A percentile compares a stretch with the other conserved stretches of the same genome.
Evolutionary conservation across 2,329 filamentous ascomycete species (phyloP).

Genomic region (Trichophyton simii): DNA sequence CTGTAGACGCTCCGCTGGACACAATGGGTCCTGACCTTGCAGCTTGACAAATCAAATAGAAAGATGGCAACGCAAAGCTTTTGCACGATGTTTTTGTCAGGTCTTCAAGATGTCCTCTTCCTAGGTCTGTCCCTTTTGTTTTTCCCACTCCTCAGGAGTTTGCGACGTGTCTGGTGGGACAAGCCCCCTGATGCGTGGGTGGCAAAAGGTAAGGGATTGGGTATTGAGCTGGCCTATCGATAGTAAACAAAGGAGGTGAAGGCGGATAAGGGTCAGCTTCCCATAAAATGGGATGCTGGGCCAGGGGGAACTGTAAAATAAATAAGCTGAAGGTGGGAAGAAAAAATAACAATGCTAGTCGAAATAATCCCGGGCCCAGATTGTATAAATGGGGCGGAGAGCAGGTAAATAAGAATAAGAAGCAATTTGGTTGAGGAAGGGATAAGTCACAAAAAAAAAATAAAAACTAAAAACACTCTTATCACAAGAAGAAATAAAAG

Average conservation of each 20-base stretch:
- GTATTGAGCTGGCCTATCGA: constrained; percentile 1
- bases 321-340: background rate
- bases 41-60: background rate
- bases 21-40: background rate
- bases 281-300: background rate
- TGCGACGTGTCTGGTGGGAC: constrained; percentile 12
- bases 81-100: background rate
- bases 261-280: background rate
- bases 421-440: constrained; percentile 7
- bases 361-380: constrained; percentile 4
- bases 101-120: background rate
- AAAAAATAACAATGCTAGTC: background rate
- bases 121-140: background rate
- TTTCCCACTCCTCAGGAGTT: constrained; percentile 7
- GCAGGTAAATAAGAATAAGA: constrained; percentile 6
- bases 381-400: constrained; percentile 3
- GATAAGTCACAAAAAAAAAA: constrained; percentile 7
- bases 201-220: constrained; percentile 10
- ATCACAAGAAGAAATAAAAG: constrained; percentile 3
- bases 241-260: constrained; percentile 4
- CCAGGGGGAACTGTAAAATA: constrained; percentile 3
- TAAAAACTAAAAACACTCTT: background rate
- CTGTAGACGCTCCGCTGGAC: background rate
- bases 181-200: constrained; percentile 10
- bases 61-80: background rate